Evolutionary conservation across 2,329 filamentous ascomycete genomes (phyloP).

Genomic region (Cladosporium sp.): DNA sequence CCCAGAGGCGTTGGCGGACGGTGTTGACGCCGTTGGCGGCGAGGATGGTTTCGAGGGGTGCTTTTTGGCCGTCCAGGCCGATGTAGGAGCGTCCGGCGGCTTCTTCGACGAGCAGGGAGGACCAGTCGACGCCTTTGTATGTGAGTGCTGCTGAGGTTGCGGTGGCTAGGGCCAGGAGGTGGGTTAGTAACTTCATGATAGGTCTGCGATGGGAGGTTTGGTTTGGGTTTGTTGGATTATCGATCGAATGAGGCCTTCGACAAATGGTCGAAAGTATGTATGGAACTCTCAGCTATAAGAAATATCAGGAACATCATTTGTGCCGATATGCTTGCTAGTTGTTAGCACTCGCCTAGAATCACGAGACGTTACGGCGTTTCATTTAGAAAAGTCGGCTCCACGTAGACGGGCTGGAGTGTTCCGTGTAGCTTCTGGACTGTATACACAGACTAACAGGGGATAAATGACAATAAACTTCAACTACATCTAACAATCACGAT

Average conservation of each 20-base stretch:
- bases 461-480: background rate
- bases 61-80: conserved; percentile 35
- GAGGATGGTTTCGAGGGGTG: conserved; percentile 33
- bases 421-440: conserved; percentile 13
- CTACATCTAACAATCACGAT: background rate
- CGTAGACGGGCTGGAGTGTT: background rate
- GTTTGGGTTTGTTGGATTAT: background rate
- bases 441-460: background rate
- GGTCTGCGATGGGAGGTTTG: background rate
- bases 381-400: conserved; percentile 19
- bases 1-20: conserved; percentile 37
- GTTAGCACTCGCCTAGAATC: background rate
- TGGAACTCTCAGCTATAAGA: background rate
- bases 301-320: background rate
- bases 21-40: conserved; percentile 30
- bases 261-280: background rate
- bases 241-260: background rate
- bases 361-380: conserved; percentile 19
- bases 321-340: background rate
- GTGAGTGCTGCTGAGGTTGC: conserved; percentile 25
- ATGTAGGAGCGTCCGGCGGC: conserved; percentile 39
- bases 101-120: conserved; percentile 40
- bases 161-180: conserved; percentile 18
- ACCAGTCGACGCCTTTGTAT: conserved; percentile 44
- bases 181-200: conserved; percentile 3